These are phyloP conservation scores for Priceomyces medius DNA, from an alignment of 805 yeast genomes.

Conservation along the genomic window DNA sequence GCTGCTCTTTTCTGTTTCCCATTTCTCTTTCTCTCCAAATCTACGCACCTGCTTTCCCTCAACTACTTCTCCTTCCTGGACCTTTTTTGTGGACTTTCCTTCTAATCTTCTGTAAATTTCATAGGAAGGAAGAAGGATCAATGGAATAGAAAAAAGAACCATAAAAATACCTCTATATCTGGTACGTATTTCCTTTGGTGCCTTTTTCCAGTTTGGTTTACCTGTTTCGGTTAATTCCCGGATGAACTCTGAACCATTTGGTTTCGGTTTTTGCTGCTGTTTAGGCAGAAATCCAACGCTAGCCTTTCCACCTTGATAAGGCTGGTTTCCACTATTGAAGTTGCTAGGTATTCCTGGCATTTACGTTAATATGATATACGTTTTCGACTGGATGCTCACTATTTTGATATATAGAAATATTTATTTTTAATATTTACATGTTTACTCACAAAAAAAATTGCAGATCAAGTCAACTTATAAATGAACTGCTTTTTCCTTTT, in stretches of 20 bases:
- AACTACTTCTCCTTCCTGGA: constrained; percentile 39
- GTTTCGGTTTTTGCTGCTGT: constrained; percentile 15
- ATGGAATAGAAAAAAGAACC: constrained; percentile 38
- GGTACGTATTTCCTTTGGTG: constrained; percentile 36
- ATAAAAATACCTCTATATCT: constrained; percentile 38
- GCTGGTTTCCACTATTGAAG: constrained; percentile 29
- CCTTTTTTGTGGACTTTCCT: constrained; percentile 40
- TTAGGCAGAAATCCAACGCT: constrained; percentile 6
- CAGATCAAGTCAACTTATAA: neutral
- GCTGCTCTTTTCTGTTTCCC: constrained; percentile 38
- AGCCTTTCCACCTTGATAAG: constrained; percentile 26
- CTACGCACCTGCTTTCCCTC: constrained; percentile 32
- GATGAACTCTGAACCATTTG: constrained; percentile 31
- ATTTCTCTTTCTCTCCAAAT: constrained; percentile 40
- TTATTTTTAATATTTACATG: too few relatives aligned
- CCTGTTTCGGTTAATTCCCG: constrained; percentile 40
- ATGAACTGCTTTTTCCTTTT: neutral
- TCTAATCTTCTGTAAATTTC: constrained; percentile 37
- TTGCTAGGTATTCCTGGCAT: constrained; percentile 13
- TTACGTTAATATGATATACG: neutral
- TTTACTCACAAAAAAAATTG: neutral
- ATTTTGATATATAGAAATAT: too few relatives aligned
- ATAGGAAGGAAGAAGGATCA: constrained; percentile 30
- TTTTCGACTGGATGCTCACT: too few relatives aligned
- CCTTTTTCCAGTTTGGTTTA: constrained; percentile 43